Evolutionary conservation across 352 stramenopile genomes (phyloP).

Genomic region (Pelagophyceae sp.): DNA sequence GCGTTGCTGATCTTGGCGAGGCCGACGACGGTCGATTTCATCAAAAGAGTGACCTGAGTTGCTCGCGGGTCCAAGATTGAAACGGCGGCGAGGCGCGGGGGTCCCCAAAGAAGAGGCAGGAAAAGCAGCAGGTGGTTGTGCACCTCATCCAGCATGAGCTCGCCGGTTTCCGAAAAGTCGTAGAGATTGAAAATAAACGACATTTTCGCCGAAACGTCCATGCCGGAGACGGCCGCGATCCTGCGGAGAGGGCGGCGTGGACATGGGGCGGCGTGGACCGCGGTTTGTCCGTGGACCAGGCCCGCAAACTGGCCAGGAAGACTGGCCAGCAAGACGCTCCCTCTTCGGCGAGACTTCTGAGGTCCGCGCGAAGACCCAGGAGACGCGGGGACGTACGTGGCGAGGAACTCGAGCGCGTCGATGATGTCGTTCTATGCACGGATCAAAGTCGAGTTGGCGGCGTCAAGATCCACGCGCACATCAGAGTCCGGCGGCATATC

Average conservation of each 20-base stretch:
- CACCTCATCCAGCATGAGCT: conserved; percentile 69
- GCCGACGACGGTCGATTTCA: conserved; percentile 40
- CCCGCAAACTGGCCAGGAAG: too few species aligned
- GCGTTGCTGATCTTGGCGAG: conserved; percentile 30
- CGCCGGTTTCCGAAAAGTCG: conserved; percentile 74
- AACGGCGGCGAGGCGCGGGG: too few species aligned
- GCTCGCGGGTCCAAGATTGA: too few species aligned
- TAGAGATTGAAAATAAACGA: conserved; percentile 78
- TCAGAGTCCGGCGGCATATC: too few species aligned
- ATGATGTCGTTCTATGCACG: conserved; percentile 36
- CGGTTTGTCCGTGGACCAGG: too few species aligned
- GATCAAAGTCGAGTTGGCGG: too few species aligned
- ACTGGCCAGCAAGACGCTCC: too few species aligned
- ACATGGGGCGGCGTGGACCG: too few species aligned
- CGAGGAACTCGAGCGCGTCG: conserved; percentile 36
- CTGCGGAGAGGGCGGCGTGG: conserved; percentile 40
- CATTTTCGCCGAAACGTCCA: conserved; percentile 64
- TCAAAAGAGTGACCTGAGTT: conserved; percentile 65
- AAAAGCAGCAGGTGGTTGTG: too few species aligned
- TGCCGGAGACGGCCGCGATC: conserved; percentile 48
- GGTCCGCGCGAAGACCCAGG: conserved; percentile 58
- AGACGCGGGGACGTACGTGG: conserved; percentile 25
- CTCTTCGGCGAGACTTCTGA: too few species aligned
- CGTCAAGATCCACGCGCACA: too few species aligned
- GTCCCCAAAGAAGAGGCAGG: too few species aligned